Evolutionary conservation across 176 grass and related monocot species (phyloP).

Genomic region (Aegilops sharonensis): DNA sequence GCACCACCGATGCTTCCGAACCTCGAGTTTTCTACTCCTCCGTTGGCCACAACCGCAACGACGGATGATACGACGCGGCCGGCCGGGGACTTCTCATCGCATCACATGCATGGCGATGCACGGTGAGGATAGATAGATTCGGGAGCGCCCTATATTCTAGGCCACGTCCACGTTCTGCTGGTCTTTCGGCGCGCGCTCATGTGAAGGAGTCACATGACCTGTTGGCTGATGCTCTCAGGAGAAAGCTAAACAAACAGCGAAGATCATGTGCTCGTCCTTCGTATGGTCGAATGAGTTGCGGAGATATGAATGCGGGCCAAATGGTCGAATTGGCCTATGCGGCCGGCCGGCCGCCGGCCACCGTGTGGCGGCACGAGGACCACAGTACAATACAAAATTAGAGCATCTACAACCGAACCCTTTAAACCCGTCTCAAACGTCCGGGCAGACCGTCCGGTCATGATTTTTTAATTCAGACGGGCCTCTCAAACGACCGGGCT

Average conservation of each 20-base stretch:
- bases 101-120: not conserved
- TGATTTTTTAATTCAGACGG: no score
- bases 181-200: slow-evolving; percentile 27
- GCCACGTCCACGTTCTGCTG: slow-evolving; percentile 41
- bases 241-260: not conserved
- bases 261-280: not conserved
- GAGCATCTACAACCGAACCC: no score
- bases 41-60: slow-evolving; percentile 2
- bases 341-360: not conserved
- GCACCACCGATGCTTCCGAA: not conserved
- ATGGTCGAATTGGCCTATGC: slow-evolving; percentile 28
- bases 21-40: not conserved
- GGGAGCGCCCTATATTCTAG: not conserved
- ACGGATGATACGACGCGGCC: not conserved
- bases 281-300: not conserved
- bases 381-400: no score
- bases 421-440: no score
- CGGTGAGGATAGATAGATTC: not conserved
- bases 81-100: not conserved
- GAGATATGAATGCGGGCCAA: not conserved
- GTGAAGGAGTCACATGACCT: slow-evolving; percentile 28
- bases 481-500: no score
- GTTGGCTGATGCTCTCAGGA: not conserved
- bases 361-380: not conserved
- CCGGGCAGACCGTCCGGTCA: no score